A percentile compares a stretch with the other conserved stretches of the same genome.
These are phyloP conservation scores for Kurtzmaniella quercitrusa DNA, from an alignment of 1,139 yeast genomes.

Conservation along the genomic window DNA sequence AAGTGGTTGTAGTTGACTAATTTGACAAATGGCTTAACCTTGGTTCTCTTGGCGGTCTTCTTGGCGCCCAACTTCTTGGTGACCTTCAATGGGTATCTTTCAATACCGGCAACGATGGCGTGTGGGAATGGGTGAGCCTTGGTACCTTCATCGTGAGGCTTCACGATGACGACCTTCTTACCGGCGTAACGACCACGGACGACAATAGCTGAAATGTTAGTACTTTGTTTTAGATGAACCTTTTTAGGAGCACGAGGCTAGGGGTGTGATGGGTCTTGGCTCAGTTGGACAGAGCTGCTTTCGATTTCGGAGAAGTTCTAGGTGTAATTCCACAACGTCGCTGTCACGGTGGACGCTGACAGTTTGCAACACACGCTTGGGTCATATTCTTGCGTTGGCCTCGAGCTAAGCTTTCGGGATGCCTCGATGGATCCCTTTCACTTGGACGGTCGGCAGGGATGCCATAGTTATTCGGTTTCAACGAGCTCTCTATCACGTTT, in stretches of 20 bases:
- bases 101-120: conserved; percentile 99
- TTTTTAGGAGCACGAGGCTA: no score
- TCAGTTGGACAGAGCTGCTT: no score
- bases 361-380: no score
- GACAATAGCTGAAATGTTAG: conserved; percentile 78
- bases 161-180: conserved; percentile 99
- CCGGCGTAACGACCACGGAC: conserved; percentile 99
- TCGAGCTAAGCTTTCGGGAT: not conserved
- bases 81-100: conserved; percentile 97
- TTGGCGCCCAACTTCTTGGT: conserved; percentile 94
- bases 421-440: not conserved
- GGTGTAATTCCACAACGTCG: no score
- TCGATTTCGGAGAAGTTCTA: no score
- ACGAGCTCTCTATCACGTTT: not conserved
- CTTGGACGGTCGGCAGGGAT: no score
- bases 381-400: no score
- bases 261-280: no score
- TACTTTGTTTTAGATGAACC: conserved; percentile 11
- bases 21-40: conserved; percentile 99
- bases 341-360: no score
- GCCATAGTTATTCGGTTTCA: not conserved
- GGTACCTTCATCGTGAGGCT: conserved; percentile 99
- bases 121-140: conserved; percentile 99
- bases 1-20: conserved; percentile 99
- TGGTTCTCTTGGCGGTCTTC: conserved; percentile 96